Evolutionary conservation across 345 rosid species (phyloP), one percentile per base, ranked within the genome.

Genomic region (Bruguiera parviflora): DNA sequence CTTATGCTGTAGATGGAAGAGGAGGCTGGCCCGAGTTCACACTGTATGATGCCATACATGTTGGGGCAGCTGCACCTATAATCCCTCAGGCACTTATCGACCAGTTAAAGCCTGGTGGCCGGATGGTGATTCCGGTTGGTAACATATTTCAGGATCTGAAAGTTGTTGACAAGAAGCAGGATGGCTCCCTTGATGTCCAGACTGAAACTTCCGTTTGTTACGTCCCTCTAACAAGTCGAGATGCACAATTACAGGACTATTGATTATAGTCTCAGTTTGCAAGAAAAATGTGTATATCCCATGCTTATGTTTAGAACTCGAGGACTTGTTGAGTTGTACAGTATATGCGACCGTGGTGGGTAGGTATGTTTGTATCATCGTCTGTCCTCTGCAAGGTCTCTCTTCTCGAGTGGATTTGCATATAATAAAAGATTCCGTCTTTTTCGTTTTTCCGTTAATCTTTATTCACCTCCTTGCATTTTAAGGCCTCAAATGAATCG

Each of bases 121-220:
- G 96, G 77, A 87, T 96, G 98, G 99, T 96, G 69, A 96, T 96
- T 61, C 99, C 99, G 0, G 95, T 96, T 15, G 99, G 98, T 51
- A 85, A 89, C 7, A 79, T 87, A 61, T 85, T 84, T 58, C 99
- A 96, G 73, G 96, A 92, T 69, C 67, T 96, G 73, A 83, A 88
- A 80, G 96, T 96, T 22, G 78, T 96, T 21, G 90, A 89, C 56
- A 96, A 96, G 77, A 76, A 37, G 25, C 73, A 75, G 74, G 98
- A 90, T 73, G 99, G 99, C 56, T 85, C 98, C 28, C 32, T 89
- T 33, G 85, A 82, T 33, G 65, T 83, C 21, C 80, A 76, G 53
- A 83, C 78, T 1, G 97, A 89, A 82, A 85, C 92, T 37, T 84
- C 94, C 2, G 99, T 92, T 2, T 88, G 96, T 24, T 92, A 96